Evolutionary conservation across 2,329 filamentous ascomycete genomes (phyloP).

Genomic region (Colletotrichum cuscutae): DNA sequence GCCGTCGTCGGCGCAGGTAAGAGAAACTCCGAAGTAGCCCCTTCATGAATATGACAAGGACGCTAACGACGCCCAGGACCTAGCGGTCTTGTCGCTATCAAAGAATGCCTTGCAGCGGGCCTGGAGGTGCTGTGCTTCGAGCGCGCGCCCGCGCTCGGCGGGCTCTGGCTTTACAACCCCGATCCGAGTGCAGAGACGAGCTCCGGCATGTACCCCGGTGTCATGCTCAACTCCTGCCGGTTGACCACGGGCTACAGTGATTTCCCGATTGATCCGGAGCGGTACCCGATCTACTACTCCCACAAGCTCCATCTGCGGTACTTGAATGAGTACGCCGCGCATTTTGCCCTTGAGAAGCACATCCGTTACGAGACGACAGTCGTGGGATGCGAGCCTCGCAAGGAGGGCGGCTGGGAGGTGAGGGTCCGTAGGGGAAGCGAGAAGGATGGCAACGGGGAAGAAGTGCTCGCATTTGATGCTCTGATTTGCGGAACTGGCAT

Average conservation of each 20-base stretch:
- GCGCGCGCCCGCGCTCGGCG: conserved; percentile 46
- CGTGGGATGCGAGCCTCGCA: conserved; percentile 40
- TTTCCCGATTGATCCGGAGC: conserved; percentile 50
- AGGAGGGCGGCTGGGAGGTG: conserved; percentile 44
- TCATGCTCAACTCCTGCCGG: conserved; percentile 49
- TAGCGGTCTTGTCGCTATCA: conserved; percentile 48
- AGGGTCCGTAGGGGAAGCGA: conserved; percentile 35
- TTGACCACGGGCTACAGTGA: conserved; percentile 50
- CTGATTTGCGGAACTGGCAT: conserved; percentile 49
- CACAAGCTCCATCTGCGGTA: conserved; percentile 48
- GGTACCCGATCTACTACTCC: conserved; percentile 49
- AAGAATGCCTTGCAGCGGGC: conserved; percentile 50
- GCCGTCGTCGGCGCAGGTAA: conserved; percentile 40
- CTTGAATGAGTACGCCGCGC: conserved; percentile 48
- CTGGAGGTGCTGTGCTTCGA: conserved; percentile 49
- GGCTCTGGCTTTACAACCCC: conserved; percentile 50
- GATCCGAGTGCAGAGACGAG: conserved; percentile 40
- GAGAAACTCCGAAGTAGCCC: background rate
- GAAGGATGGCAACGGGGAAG: conserved; percentile 11
- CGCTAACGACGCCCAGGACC: conserved; percentile 39
- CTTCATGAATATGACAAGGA: background rate
- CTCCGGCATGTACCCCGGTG: conserved; percentile 48
- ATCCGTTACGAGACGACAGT: conserved; percentile 47
- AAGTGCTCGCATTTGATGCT: conserved; percentile 44
- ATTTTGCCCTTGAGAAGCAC: conserved; percentile 46